phyloP scores from a whole-genome alignment of 2,329 filamentous ascomycete genomes.

The Neonectria punicea region DNA sequence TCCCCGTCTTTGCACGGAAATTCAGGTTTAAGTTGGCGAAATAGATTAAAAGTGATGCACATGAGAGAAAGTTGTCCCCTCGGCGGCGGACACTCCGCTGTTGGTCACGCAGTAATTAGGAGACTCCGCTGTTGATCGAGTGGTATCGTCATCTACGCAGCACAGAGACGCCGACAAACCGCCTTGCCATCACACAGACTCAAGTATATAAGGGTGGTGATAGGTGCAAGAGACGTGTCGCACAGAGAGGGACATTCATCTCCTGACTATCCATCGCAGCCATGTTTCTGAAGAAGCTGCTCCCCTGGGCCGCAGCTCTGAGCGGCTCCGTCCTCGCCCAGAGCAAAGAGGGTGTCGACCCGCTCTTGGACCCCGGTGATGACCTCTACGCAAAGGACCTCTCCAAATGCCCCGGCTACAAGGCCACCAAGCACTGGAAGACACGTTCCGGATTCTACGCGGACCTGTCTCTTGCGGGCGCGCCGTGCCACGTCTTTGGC shows the following conservation, averaged over 20 bases:
- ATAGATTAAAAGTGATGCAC: no score
- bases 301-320: constrained; percentile 26
- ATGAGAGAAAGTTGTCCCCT: background rate
- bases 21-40: no score
- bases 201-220: constrained; percentile 20
- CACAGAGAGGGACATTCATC: background rate
- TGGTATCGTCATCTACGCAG: background rate
- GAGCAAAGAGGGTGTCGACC: constrained; percentile 34
- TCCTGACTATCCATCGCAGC: background rate
- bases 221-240: background rate
- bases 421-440: constrained; percentile 67
- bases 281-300: constrained; percentile 34
- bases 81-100: background rate
- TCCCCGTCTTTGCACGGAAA: no score
- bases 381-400: constrained; percentile 37
- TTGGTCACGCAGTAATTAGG: background rate
- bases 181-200: background rate
- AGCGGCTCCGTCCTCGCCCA: constrained; percentile 30
- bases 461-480: constrained; percentile 74
- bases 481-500: constrained; percentile 81
- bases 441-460: constrained; percentile 71
- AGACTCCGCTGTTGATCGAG: constrained; percentile 25
- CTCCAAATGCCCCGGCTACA: constrained; percentile 72
- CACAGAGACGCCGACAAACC: background rate
- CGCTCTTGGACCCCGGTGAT: constrained; percentile 29